These are phyloP conservation scores for Rubia occidens DNA, from an alignment of 305 asterid genomes.

Conservation along the genomic window DNA sequence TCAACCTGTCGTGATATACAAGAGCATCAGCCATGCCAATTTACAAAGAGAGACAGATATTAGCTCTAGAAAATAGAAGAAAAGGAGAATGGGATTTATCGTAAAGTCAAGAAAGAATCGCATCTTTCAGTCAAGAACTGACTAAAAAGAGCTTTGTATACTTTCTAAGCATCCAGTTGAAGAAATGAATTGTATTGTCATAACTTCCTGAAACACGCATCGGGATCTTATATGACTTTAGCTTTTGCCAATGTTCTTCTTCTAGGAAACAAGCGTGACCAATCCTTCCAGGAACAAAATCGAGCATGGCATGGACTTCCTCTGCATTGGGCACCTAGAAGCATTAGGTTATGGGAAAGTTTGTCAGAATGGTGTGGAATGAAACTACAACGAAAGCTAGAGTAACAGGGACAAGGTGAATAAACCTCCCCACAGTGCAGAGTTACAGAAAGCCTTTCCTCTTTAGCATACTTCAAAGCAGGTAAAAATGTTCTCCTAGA, in stretches of 20 bases:
- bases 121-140: not conserved
- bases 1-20: slow-evolving; percentile 52
- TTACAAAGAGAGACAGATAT: not conserved
- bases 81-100: no score
- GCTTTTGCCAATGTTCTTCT: slow-evolving; percentile 52
- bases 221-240: slow-evolving; percentile 56
- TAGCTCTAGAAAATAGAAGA: not conserved
- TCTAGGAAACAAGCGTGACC: slow-evolving; percentile 96
- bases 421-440: slow-evolving; percentile 97
- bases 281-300: slow-evolving; percentile 69
- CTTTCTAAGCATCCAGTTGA: not conserved
- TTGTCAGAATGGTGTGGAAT: slow-evolving; percentile 24
- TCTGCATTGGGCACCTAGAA: slow-evolving; percentile 75
- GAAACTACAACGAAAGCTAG: slow-evolving; percentile 1
- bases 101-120: not conserved
- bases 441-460: slow-evolving; percentile 64
- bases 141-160: not conserved
- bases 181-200: no score
- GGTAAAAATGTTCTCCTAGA: slow-evolving; percentile 70
- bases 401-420: slow-evolving; percentile 25
- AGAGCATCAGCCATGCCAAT: not conserved
- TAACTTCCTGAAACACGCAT: slow-evolving; percentile 24
- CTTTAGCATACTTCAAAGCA: slow-evolving; percentile 71
- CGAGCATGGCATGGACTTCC: slow-evolving; percentile 75
- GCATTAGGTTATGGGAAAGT: slow-evolving; percentile 38